Evolutionary conservation across 2,329 filamentous ascomycete genomes (phyloP), one percentile per base, ranked within the genome.

Genomic region (Pyricularia sp.): DNA sequence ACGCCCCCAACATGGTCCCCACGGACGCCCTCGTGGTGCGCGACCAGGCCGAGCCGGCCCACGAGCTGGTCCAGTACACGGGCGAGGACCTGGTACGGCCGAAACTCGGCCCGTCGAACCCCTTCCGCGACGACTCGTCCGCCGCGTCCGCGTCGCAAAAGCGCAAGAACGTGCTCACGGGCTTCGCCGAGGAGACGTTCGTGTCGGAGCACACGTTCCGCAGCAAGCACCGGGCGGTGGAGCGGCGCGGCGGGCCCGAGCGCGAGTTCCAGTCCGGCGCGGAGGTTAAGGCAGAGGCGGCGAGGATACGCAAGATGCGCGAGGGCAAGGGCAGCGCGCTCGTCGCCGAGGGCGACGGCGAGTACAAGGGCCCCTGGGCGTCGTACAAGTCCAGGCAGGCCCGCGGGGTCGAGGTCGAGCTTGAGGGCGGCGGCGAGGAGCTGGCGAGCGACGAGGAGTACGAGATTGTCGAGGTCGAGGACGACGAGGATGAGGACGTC

Each of bases 321-420:
- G 93, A 98, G 78, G 88, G 83, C 73, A 97, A 95, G 76, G 95
- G 95, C 65, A 89, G 94, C 76, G 88, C 93, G 61, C 88, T 89
- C 23, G 85, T 97, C 58, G 90, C 94, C 0, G 94, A 97, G 74
- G 95, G 95, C 0, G 89, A 93, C 9, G 90, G 90, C 68, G 90
- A 93, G 64, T 99, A 99, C 78, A 86, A 97, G 55, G 96, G 96
- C 0, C 96, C 95, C 0, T 99, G 96, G 96, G 96, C 95, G 10
- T 89, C 86, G 77, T 97, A 96, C 76, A 85, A 85, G 73, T 33
- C 58, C 5, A 64, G 42, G 31, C 67, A 68, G 59, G 58, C n/a
- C 5, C 84, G 88, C 71, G 83, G 89, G 55, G 20, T 64, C 66
- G 88, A 94, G 72, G 90, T 91, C 74, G 90, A 93, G 72, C 86